Evolutionary conservation across 176 grass and related monocot genomes (phyloP).

Genomic region (Echinochloa phyllopogon): DNA sequence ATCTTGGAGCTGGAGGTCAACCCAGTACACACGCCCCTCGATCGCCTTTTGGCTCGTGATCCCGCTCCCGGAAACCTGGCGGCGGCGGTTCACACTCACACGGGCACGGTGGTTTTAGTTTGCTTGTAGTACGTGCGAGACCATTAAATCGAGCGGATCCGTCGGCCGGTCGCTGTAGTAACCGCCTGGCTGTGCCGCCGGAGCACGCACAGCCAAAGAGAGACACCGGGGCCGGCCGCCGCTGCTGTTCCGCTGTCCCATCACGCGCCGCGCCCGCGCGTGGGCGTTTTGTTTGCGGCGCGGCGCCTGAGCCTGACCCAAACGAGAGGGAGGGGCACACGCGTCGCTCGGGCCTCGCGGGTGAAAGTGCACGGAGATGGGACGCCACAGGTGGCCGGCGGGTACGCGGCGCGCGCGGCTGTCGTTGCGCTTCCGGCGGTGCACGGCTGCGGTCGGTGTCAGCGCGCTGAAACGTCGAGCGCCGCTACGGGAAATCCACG

Average conservation of each 20-base stretch:
- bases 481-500: neutral
- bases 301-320: neutral
- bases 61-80: neutral
- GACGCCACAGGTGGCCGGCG: neutral
- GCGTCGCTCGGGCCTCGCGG: neutral
- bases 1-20: neutral
- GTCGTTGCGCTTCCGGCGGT: neutral
- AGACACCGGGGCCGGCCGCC: neutral
- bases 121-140: too few relatives aligned
- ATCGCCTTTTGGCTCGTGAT: too few relatives aligned
- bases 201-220: neutral
- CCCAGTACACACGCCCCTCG: constrained; percentile 19
- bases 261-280: neutral
- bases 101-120: neutral
- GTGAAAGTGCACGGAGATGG: neutral
- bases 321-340: neutral
- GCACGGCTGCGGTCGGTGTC: neutral
- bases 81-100: neutral
- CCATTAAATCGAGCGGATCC: constrained; percentile 13
- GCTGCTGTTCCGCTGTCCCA: neutral
- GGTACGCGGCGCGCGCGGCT: too few relatives aligned
- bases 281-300: neutral
- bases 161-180: neutral
- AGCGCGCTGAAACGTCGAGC: too few relatives aligned
- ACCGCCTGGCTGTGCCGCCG: constrained; percentile 21